phyloP scores from a whole-genome alignment of 805 yeast species.

The Wickerhamomyces ciferrii region DNA sequence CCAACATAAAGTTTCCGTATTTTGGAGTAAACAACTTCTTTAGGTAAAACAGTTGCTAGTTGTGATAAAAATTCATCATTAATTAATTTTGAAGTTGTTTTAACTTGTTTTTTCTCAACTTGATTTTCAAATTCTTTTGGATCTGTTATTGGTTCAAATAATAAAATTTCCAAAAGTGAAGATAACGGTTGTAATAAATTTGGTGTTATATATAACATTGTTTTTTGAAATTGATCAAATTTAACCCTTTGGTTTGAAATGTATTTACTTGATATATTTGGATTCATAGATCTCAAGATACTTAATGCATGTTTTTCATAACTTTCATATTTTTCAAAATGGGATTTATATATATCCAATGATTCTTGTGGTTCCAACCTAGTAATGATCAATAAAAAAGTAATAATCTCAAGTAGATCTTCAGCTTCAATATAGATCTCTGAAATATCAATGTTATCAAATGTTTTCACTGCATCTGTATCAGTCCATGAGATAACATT shows the following conservation, averaged over 20 bases:
- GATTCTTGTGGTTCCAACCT: conserved; percentile 33
- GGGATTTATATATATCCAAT: conserved; percentile 16
- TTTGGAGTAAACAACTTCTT: conserved; percentile 37
- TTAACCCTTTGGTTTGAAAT: conserved; percentile 16
- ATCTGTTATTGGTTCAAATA: conserved; percentile 23
- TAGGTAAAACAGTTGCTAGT: conserved; percentile 32
- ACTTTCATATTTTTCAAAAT: conserved; percentile 31
- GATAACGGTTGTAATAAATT: conserved; percentile 39
- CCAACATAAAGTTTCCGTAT: conserved; percentile 66
- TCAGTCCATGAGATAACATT: conserved; percentile 20
- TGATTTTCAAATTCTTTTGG: conserved; percentile 1
- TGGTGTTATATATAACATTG: conserved; percentile 33
- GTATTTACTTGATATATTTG: conserved; percentile 24
- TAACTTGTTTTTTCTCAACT: conserved; percentile 4
- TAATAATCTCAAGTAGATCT: conserved; percentile 37
- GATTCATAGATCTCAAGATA: conserved; percentile 45
- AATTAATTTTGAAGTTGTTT: conserved; percentile 30
- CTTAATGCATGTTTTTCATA: conserved; percentile 40
- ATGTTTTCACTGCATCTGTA: conserved; percentile 32
- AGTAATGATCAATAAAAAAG: conserved; percentile 42
- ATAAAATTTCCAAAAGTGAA: conserved; percentile 35
- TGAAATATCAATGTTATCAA: conserved; percentile 38
- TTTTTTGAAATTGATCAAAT: conserved; percentile 27
- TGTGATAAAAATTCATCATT: conserved; percentile 35
- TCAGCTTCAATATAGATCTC: conserved; percentile 32